Evolutionary conservation across 1,139 yeast species (phyloP).

Genomic region (Neolecta irregularis): DNA sequence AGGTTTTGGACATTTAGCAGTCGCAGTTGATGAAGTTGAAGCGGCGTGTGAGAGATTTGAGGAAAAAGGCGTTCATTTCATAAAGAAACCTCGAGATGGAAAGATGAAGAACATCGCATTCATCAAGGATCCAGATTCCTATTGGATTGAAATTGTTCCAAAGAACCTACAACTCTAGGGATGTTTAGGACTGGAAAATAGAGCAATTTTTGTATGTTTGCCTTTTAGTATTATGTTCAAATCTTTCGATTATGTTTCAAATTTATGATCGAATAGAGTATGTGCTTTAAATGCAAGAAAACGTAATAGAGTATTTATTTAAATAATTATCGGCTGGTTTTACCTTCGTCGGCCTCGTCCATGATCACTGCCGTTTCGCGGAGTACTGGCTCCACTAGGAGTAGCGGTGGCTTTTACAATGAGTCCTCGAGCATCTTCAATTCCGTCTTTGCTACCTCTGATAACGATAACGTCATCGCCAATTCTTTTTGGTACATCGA

Average conservation of each 20-base stretch:
- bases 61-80: constrained; percentile 32
- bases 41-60: constrained; percentile 39
- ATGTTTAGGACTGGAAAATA: too few species aligned
- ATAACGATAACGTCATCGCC: constrained; percentile 21
- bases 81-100: constrained; percentile 46
- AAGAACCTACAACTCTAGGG: too few species aligned
- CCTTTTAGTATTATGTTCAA: too few species aligned
- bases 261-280: too few species aligned
- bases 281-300: too few species aligned
- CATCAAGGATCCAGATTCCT: constrained; percentile 84
- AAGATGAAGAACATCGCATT: constrained; percentile 54
- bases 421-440: constrained; percentile 28
- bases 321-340: too few species aligned
- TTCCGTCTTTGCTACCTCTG: constrained; percentile 29
- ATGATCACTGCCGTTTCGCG: too few species aligned
- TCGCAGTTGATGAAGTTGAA: constrained; percentile 50
- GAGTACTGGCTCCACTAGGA: too few species aligned
- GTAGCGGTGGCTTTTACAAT: constrained; percentile 12
- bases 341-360: too few species aligned
- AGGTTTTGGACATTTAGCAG: constrained; percentile 79
- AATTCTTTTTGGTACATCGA: constrained; percentile 48
- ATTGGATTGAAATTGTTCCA: constrained; percentile 5
- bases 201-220: too few species aligned
- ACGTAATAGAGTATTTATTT: too few species aligned
- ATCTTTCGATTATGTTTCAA: too few species aligned